Percentiles rank a stretch among this genome's conserved stretches.
These are phyloP conservation scores for Phytophthora tentaculata DNA, from an alignment of 352 stramenopile genomes.

Conservation along the genomic window DNA sequence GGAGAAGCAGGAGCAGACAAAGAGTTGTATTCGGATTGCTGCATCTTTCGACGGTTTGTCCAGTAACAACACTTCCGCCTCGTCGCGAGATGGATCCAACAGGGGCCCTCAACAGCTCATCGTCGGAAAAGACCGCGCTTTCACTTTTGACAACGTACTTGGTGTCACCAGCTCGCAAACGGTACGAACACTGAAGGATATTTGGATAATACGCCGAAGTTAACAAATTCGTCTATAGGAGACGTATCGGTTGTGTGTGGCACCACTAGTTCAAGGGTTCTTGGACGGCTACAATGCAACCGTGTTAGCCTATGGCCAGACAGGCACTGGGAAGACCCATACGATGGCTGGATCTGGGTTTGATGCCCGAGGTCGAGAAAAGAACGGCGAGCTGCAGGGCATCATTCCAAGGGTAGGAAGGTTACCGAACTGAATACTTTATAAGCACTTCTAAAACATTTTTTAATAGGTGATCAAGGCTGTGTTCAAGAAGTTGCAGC, in stretches of 20 bases:
- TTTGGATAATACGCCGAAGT: background rate
- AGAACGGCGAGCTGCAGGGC: slow-evolving; percentile 65
- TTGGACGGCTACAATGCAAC: slow-evolving; percentile 87
- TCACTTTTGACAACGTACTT: slow-evolving; percentile 92
- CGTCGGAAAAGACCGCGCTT: slow-evolving; percentile 84
- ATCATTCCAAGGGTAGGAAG: slow-evolving; percentile 85
- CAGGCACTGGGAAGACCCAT: slow-evolving; percentile 94
- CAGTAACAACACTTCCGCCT: slow-evolving; percentile 25
- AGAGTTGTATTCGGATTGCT: slow-evolving; percentile 77
- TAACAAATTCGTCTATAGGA: slow-evolving; percentile 35
- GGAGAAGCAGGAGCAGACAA: slow-evolving; percentile 72
- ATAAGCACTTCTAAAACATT: background rate
- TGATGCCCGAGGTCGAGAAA: slow-evolving; percentile 56
- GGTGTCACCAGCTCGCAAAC: slow-evolving; percentile 72
- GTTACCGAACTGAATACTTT: background rate
- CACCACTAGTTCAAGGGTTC: slow-evolving; percentile 76
- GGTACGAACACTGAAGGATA: slow-evolving; percentile 26
- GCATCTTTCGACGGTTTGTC: slow-evolving; percentile 56
- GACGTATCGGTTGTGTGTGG: slow-evolving; percentile 75
- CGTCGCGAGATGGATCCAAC: slow-evolving; percentile 13
- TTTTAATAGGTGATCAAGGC: slow-evolving; percentile 60
- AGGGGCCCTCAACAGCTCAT: slow-evolving; percentile 66
- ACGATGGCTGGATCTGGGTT: slow-evolving; percentile 90
- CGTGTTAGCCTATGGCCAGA: slow-evolving; percentile 87
- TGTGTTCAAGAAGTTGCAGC: slow-evolving; percentile 72